Percentiles rank a stretch among this genome's conserved stretches.
phyloP scores from a whole-genome alignment of 345 rosid species.

The Eucalyptus lansdowneana region DNA sequence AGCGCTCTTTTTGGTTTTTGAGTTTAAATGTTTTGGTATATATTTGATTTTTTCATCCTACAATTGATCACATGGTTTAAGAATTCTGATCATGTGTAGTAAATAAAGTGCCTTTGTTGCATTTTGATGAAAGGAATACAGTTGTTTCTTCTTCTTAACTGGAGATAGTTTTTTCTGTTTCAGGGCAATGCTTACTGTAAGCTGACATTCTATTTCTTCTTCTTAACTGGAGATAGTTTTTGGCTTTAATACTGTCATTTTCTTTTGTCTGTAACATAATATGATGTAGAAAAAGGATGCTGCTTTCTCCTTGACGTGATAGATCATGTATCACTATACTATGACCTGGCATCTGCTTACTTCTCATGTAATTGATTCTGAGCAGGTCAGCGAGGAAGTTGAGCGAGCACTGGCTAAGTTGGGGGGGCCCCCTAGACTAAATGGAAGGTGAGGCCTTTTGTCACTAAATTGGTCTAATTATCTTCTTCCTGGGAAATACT shows the following conservation, averaged over 20 bases:
- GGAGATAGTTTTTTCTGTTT: background rate
- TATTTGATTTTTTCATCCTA: background rate
- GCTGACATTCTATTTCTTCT: background rate
- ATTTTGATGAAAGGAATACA: background rate
- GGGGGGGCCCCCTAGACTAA: constrained; percentile 88
- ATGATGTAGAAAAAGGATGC: background rate
- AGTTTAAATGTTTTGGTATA: background rate
- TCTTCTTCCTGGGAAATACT: background rate
- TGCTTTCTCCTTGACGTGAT: background rate
- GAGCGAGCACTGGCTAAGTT: constrained; percentile 97
- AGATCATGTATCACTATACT: background rate
- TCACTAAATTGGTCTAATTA: background rate
- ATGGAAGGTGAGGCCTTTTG: constrained; percentile 43
- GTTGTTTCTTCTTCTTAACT: background rate
- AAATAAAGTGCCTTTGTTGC: background rate
- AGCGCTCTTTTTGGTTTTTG: background rate
- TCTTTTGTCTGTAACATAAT: background rate
- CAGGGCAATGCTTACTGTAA: background rate
- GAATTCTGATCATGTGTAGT: background rate
- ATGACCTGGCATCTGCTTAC: background rate
- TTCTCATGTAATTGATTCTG: background rate
- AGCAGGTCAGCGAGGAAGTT: constrained; percentile 98
- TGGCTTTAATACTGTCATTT: background rate
- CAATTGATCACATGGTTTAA: background rate
- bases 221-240: too few relatives aligned